Base-by-base conservation (phyloP, 1,139 yeast species). In the Suhomyces chickasaworum region DNA sequence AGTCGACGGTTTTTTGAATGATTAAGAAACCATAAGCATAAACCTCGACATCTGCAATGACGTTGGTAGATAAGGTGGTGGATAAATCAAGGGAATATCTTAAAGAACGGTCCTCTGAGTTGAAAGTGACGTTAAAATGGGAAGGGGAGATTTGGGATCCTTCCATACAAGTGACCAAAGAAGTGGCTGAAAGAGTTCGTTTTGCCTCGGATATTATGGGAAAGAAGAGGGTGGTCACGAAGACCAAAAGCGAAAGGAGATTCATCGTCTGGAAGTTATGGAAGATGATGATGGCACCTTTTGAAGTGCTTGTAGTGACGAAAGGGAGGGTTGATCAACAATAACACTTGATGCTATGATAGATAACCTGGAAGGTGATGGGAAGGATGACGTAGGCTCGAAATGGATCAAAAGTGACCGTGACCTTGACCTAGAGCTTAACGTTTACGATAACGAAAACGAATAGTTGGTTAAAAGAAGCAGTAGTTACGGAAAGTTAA, bases 21-120 rank as follows among this genome's bases (percentile, higher is more conserved):
- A 86, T 76, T 45, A 72, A 64, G 65, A 86, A 84, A 1, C 95
- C 95, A 60, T 86, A 86, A 4, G 93, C 95, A 57, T 81, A 85
- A 16, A 86, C 88, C 45, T 78, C 79, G 25, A 84, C 71, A 45
- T 77, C 76, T 3, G 89, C 93, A 30, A 59, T 58, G 49, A 86
- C 77, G 51, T 82, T 74, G 25, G 80, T 81, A 43, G 73, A 68
- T 46, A 86, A 73, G 46, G 82, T 83, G 4, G 91, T 80, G 17
- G 79, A 73, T 59, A 86, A 68, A 52, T 84, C 84, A 42, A 86
- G 65, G 36, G 80, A 74, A 58, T 86, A 86, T 48, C 75, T 75
- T 51, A 86, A 64, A 7, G 89, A 74, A 21, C 80, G 63, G 51
- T 78, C 80, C 53, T 83, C 87, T 0, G 91, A 89, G 56, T 84